Base-by-base conservation (phyloP, 1,284 basidiomycete species). In the Ceratobasidium sp. region DNA sequence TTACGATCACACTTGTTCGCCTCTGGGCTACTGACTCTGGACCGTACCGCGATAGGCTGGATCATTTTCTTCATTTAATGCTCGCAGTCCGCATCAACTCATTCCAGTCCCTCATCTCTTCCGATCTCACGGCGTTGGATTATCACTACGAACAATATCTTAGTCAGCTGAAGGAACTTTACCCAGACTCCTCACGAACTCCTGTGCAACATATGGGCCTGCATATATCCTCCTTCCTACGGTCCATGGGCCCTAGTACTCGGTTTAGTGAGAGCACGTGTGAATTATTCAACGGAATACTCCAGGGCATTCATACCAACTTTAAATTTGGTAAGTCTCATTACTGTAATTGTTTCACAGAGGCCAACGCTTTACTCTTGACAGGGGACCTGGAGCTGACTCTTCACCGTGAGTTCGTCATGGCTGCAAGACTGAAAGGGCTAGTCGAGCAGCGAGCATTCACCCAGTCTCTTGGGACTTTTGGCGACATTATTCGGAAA, bases 1-100 rank as follows among this genome's bases (percentile, higher is more conserved):
- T 81, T 13, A 64, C 66, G 5, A 77, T 81, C 20, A 71, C 80
- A 1, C 42, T 79, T 3, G 56, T 79, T 40, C 59, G 61, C 0
- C 15, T 77, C n/a, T 79, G 78, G 78, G n/a, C n/a, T n/a, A n/a
- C n/a, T n/a, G n/a, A n/a, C n/a, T n/a, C n/a, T n/a, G n/a, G n/a
- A n/a, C n/a, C n/a, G n/a, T n/a, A n/a, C n/a, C n/a, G n/a, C n/a
- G n/a, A 59, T 2, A 59, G 57, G 38, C 67, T 79, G 9, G 56
- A 62, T 3, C 2, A 76, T n/a, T 64, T 77, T 5, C n/a, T 79
- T 1, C 42, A 73, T 20, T 68, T 79, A 2, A 38, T 48, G 23
- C 17, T 74, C 15, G 61, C 67, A 1, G 42, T 78, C 10, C 44
- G 52, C 2, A 62, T 79, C 17, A 10, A 52, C 5, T 20, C 78